Base-by-base conservation (phyloP, 306 rosid species). In the Prunus padus region DNA sequence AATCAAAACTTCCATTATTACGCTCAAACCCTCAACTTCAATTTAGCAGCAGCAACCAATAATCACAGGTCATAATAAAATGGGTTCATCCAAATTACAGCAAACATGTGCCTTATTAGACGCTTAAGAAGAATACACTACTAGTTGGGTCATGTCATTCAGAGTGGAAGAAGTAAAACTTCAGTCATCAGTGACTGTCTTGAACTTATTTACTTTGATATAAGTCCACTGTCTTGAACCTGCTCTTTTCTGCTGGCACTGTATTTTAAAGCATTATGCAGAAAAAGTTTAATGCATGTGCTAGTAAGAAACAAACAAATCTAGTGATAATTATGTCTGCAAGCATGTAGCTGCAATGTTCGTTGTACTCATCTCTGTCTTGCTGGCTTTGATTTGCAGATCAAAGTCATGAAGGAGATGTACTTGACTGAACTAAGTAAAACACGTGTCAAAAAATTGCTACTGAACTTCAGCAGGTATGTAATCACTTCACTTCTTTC, bases 341-440 rank as follows among this genome's bases (percentile, higher is more conserved):
- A 19, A 33, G 49, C 47, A 19, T 33, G 47, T 64, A 18, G 50
- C 20, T 54, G 51, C 10, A 40, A 18, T 16, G 26, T 31, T 71
- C 15, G 33, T 33, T 37, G 20, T 37, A 37, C 33, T 54, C 15
- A 67, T 78, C 46, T 84, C 46, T 77, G 62, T 76, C 37, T 77
- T 80, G 51, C 37, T 67, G 30, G 44, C 71, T 76, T 81, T 73
- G n/a, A 64, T 72, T 81, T 77, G 82, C 89, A 92, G 98, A 76
- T 94, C 69, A 86, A 85, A 81, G 23, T 79, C 73, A 83, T 90
- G 96, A 92, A 82, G 88, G 93, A 89, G 44, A 44, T 15, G 50
- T 85, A 89, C 85, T 73, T 82, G 10, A 62, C 87, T 42, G 93
- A 90, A 49, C 26, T 95, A 66, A 86, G 3, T 67, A 96, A 90